phyloP scores from a whole-genome alignment of 192 early-diverging fungal species.

The Dissophora ornata region DNA sequence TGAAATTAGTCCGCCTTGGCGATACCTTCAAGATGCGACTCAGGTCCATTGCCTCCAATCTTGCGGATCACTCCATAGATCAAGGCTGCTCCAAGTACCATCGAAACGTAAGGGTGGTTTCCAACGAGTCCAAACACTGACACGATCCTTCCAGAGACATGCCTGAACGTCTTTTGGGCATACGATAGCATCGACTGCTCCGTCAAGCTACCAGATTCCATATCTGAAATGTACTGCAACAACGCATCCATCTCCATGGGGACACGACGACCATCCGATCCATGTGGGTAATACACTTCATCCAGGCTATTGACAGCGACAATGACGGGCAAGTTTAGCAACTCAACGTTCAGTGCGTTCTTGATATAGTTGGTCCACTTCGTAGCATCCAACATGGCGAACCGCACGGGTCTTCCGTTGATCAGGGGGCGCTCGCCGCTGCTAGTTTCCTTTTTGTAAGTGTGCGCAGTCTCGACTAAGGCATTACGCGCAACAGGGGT shows the following conservation, averaged over 20 bases:
- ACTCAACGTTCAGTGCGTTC: constrained; percentile 58
- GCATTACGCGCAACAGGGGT: constrained; percentile 6
- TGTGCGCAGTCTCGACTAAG: constrained; percentile 47
- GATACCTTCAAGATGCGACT: constrained; percentile 14
- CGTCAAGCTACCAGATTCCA: constrained; percentile 27
- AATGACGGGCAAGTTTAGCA: constrained; percentile 38
- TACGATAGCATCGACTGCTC: constrained; percentile 32
- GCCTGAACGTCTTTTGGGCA: constrained; percentile 17
- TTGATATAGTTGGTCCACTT: constrained; percentile 73
- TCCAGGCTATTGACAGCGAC: constrained; percentile 35
- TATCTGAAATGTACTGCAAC: constrained; percentile 27
- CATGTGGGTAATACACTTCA: constrained; percentile 27
- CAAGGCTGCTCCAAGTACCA: background rate
- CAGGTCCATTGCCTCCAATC: constrained; percentile 10
- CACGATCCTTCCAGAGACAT: constrained; percentile 13
- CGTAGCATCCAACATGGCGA: constrained; percentile 71
- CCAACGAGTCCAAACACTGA: constrained; percentile 11
- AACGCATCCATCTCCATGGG: constrained; percentile 19
- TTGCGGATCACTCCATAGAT: constrained; percentile 29
- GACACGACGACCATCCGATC: constrained; percentile 40
- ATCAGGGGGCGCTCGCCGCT: constrained; percentile 9
- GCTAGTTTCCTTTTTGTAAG: constrained; percentile 28
- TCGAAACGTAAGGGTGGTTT: constrained; percentile 22
- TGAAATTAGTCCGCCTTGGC: constrained; percentile 29
- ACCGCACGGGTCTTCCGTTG: constrained; percentile 37